Evolutionary conservation across 2,329 filamentous ascomycete genomes (phyloP), one percentile per base, ranked within the genome.

Genomic region (Pseudopyricularia cyperi): DNA sequence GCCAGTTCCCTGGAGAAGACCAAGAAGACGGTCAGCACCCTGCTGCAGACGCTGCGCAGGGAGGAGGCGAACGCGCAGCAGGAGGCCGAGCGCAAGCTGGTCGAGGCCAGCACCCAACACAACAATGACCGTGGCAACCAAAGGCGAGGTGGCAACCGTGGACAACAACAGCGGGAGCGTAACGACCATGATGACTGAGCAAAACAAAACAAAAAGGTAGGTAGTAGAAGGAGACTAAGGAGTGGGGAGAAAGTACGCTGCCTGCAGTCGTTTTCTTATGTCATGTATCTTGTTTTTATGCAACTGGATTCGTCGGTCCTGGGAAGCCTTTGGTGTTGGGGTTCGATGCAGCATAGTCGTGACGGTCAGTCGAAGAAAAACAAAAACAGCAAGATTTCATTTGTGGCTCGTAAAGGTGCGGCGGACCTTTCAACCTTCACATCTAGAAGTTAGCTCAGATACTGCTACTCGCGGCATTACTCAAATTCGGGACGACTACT

Each of bases 1-100:
- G 87, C 89, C 55, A 88, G 86, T 57, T 80, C 91, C 56, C 74
- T 98, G 62, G 90, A 95, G 71, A 87, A 89, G 67, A 97, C 91
- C 91, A 83, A 86, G 68, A 77, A 80, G 60, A 91, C 87, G 60
- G 74, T 97, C 61, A 78, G 81, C 64, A 82, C 80, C 59, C 89
- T 98, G 17, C 73, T 94, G 59, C 73, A 75, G 52, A 87, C 93
- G 46, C 79, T 97, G 58, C 80, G 83, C 63, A 75, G 80, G 65
- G 88, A 95, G 74, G 85, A 94, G 75, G 76, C 83, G 70, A 84
- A 87, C 61, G 90, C 85, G 59, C 68, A 76, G 58, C 81, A 82
- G 66, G 83, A 87, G 66, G 68, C 80, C 24, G 85, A 89, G 71
- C 76, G 81, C 60, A 87, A 87, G 52, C 55, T 60, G 37, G 55